These are phyloP conservation scores for Protomyces inouyei DNA, from an alignment of 1,139 yeast genomes.

Conservation along the genomic window DNA sequence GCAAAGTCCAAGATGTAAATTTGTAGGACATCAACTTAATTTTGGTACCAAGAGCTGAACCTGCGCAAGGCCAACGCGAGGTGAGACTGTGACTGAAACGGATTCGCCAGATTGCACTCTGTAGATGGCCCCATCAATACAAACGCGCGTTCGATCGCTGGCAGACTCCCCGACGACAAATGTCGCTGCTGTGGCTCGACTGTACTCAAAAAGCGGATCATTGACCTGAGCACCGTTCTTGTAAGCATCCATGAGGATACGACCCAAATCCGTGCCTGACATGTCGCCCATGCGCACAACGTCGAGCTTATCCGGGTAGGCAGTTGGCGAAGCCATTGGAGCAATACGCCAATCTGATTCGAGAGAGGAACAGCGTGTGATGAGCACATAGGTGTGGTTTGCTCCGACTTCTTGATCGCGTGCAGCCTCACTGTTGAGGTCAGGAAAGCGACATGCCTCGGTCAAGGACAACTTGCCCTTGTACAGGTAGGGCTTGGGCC, in stretches of 20 bases:
- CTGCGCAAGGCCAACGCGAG: neutral
- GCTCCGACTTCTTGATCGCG: neutral
- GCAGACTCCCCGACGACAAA: neutral
- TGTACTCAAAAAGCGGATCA: conserved; percentile 12
- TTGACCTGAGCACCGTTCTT: conserved; percentile 21
- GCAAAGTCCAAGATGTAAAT: neutral
- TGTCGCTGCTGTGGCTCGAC: neutral
- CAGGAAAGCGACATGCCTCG: conserved; percentile 1
- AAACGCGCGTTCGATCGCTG: neutral
- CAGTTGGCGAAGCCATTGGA: conserved; percentile 14
- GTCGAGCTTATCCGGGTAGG: conserved; percentile 5
- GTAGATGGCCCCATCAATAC: conserved; percentile 15
- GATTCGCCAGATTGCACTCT: neutral
- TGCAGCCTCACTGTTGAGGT: neutral
- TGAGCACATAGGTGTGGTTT: conserved; percentile 16
- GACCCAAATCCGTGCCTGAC: conserved; percentile 10
- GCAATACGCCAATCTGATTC: conserved; percentile 21
- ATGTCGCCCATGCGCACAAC: conserved; percentile 20
- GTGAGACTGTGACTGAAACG: neutral
- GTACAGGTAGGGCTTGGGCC: conserved; percentile 13
- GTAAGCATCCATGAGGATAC: conserved; percentile 22
- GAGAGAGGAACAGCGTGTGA: conserved; percentile 21
- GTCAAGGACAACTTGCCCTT: neutral
- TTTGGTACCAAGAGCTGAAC: conserved; percentile 8
- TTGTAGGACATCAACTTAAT: neutral